Evolutionary conservation across 495 filamentous ascomycete genomes (phyloP).

Genomic region (Glutinoglossum americanum): DNA sequence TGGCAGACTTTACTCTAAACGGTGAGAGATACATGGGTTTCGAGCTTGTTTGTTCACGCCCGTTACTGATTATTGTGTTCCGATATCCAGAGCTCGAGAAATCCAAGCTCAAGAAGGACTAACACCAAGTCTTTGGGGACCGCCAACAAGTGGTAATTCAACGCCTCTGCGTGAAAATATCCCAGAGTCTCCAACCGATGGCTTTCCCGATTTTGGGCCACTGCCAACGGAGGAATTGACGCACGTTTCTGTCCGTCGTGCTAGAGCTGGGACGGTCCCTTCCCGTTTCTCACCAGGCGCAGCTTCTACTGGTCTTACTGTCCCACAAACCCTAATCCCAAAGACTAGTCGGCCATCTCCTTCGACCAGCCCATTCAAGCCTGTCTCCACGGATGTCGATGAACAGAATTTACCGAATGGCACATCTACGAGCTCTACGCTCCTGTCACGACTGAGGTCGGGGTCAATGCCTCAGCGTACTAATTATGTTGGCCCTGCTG

Average conservation of each 20-base stretch:
- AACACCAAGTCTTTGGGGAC: conserved; percentile 75
- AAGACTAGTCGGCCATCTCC: conserved; percentile 77
- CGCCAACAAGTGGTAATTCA: conserved; percentile 84
- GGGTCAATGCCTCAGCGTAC: conserved; percentile 87
- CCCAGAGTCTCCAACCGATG: conserved; percentile 87
- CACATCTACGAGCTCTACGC: conserved; percentile 19
- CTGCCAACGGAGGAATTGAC: conserved; percentile 30
- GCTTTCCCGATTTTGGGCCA: conserved; percentile 75
- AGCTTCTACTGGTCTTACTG: conserved; percentile 32
- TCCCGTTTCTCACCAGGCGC: conserved; percentile 71
- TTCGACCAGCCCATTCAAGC: conserved; percentile 76
- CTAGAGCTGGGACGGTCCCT: conserved; percentile 88
- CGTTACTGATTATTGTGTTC: conserved; percentile 5
- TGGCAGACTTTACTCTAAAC: conserved; percentile 67
- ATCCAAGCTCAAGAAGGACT: conserved; percentile 94
- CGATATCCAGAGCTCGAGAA: conserved; percentile 51
- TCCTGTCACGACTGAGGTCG: conserved; percentile 73
- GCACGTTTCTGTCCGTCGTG: conserved; percentile 40
- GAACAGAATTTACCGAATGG: conserved; percentile 7
- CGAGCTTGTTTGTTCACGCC: conserved; percentile 9
- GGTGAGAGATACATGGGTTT: conserved; percentile 33
- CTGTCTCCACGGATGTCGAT: conserved; percentile 41
- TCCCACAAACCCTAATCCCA: conserved; percentile 43
- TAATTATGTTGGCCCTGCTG: conserved; percentile 35
- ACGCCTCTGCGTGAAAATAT: conserved; percentile 93